Evolutionary conservation across 2,329 filamentous ascomycete species (phyloP).

Genomic region (Nigrograna mackinnonii): DNA sequence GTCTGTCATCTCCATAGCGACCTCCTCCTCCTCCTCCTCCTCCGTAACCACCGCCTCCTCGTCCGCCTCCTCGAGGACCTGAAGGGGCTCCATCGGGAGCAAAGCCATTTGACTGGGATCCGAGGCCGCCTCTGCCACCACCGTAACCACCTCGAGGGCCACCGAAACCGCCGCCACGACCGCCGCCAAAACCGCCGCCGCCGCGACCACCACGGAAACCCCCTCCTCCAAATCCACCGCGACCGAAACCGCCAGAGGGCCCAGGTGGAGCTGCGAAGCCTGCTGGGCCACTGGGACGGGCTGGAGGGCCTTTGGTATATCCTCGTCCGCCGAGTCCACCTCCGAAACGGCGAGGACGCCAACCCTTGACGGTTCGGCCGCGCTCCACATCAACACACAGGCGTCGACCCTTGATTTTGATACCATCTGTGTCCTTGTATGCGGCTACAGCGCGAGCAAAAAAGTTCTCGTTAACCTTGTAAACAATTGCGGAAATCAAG

Average conservation of each 20-base stretch:
- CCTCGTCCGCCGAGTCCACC: slow-evolving; percentile 90
- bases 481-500: slow-evolving; percentile 53
- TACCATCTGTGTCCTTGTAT: slow-evolving; percentile 84
- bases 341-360: slow-evolving; percentile 89
- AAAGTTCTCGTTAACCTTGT: too few species aligned
- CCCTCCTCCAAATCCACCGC: slow-evolving; percentile 53
- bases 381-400: slow-evolving; percentile 96
- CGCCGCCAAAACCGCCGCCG: slow-evolving; percentile 49
- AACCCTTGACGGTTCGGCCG: slow-evolving; percentile 89
- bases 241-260: slow-evolving; percentile 53
- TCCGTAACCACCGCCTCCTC: slow-evolving; percentile 42
- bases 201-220: slow-evolving; percentile 50
- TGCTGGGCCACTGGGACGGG: slow-evolving; percentile 66
- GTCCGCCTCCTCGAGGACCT: slow-evolving; percentile 46
- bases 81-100: slow-evolving; percentile 53
- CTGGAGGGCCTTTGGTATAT: slow-evolving; percentile 81
- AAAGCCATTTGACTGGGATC: slow-evolving; percentile 47
- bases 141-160: slow-evolving; percentile 58
- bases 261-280: slow-evolving; percentile 55
- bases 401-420: slow-evolving; percentile 88
- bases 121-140: slow-evolving; percentile 49
- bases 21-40: slow-evolving; percentile 43
- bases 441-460: too few species aligned
- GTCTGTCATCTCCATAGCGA: slow-evolving; percentile 22
- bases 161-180: slow-evolving; percentile 47